Evolutionary conservation across 1,284 basidiomycete genomes (phyloP).

Genomic region (Cystobasidiaceae sp.): DNA sequence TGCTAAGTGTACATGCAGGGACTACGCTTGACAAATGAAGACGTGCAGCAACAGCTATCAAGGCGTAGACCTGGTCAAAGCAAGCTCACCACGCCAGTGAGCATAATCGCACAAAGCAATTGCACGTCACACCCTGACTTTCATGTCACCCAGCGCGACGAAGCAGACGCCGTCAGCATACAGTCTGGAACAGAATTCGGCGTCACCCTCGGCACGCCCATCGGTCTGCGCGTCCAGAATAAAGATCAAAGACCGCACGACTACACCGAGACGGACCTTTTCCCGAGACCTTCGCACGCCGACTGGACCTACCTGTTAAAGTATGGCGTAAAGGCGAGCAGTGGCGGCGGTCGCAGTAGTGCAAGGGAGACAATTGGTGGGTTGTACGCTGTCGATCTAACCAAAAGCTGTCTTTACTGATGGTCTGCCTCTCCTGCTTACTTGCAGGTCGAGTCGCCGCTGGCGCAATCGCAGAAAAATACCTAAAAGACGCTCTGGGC

Average conservation of each 20-base stretch:
- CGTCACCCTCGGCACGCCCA: conserved; percentile 94
- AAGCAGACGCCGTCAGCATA: conserved; percentile 89
- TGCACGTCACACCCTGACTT: too few species aligned
- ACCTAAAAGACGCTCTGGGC: conserved; percentile 78
- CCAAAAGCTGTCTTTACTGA: not conserved
- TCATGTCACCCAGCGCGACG: conserved; percentile 68
- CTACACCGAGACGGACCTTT: conserved; percentile 96
- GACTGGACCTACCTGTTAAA: conserved; percentile 98
- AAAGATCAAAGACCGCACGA: conserved; percentile 98
- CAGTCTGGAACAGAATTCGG: conserved; percentile 93
- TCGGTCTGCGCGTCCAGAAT: conserved; percentile 91
- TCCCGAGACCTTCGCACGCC: conserved; percentile 94
- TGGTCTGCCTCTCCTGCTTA: too few species aligned
- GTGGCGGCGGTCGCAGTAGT: conserved; percentile 87
- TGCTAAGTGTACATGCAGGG: conserved; percentile 56
- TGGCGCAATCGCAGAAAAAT: conserved; percentile 96
- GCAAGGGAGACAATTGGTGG: conserved; percentile 94
- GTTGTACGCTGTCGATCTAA: conserved; percentile 31
- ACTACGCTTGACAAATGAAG: conserved; percentile 67
- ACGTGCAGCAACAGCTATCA: conserved; percentile 88
- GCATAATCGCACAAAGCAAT: too few species aligned
- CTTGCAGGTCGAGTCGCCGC: conserved; percentile 85
- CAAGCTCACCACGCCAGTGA: conserved; percentile 87
- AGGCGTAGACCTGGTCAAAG: conserved; percentile 92
- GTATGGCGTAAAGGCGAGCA: conserved; percentile 94